Conservation (phyloP, 1,139 yeast species). For the Yamadazyma epiphylla region DNA sequence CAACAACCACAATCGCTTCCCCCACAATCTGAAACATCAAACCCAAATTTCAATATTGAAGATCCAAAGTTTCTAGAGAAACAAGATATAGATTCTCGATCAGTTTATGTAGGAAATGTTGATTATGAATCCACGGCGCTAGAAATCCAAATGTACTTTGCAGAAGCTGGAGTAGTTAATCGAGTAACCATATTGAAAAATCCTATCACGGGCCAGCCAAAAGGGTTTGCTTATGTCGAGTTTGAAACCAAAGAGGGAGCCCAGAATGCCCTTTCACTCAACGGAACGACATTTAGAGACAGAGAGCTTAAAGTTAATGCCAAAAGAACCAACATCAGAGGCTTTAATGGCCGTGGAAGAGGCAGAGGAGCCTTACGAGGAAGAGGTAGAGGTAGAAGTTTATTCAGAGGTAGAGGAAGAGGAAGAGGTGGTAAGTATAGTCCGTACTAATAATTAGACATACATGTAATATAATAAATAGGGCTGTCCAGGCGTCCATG, state of each 20-base stretch:
- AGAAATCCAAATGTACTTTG: conserved; percentile 76
- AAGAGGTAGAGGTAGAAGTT: conserved; percentile 23
- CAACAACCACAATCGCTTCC: too few species aligned
- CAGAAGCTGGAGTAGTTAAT: conserved; percentile 70
- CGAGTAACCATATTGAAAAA: conserved; percentile 79
- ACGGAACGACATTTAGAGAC: conserved; percentile 64
- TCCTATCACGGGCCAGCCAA: conserved; percentile 72
- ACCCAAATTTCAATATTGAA: too few species aligned
- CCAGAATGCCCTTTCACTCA: conserved; percentile 56
- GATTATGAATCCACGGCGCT: conserved; percentile 78
- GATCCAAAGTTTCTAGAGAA: conserved; percentile 30
- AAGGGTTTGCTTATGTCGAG: conserved; percentile 84
- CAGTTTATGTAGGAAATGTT: conserved; percentile 85
- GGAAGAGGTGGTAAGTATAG: too few species aligned
- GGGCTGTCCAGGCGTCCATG: too few species aligned
- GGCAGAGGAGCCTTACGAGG: conserved; percentile 25
- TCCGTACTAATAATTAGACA: too few species aligned
- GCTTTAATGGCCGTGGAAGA: conserved; percentile 47
- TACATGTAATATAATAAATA: conserved; percentile 2
- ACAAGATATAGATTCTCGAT: conserved; percentile 61
- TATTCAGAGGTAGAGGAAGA: conserved; percentile 11
- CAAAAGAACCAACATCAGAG: conserved; percentile 80
- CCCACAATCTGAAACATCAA: too few species aligned
- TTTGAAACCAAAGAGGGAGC: conserved; percentile 64
- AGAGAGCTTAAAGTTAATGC: conserved; percentile 68